Conservation (phyloP, 2,329 filamentous ascomycete genomes). For the Ophiognomonia clavigignenti-juglandacearum region DNA sequence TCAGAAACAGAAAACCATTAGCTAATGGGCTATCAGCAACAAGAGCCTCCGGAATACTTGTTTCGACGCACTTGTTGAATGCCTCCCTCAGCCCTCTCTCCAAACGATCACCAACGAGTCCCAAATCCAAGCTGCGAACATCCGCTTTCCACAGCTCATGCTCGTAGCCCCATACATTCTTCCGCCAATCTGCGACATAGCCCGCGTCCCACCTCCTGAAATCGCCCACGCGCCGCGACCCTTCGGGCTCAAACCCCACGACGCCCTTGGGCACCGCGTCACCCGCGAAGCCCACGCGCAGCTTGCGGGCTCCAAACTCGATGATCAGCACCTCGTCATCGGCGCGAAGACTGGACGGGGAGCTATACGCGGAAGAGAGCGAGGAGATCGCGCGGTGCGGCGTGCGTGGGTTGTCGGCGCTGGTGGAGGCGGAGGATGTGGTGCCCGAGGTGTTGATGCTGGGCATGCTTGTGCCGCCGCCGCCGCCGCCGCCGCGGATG, state of each 20-base stretch:
- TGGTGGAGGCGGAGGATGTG: background rate
- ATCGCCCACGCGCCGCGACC: constrained; percentile 74
- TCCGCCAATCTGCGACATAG: constrained; percentile 44
- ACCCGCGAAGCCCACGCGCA: constrained; percentile 82
- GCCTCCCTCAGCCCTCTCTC: constrained; percentile 77
- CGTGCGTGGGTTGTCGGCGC: constrained; percentile 52
- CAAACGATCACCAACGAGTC: constrained; percentile 78
- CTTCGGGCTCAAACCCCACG: constrained; percentile 68
- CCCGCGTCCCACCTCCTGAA: constrained; percentile 65
- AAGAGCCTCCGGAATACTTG: constrained; percentile 21
- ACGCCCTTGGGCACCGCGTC: constrained; percentile 70
- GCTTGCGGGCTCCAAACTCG: constrained; percentile 73
- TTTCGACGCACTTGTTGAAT: constrained; percentile 65
- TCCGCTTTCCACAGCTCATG: constrained; percentile 78
- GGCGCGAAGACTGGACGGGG: constrained; percentile 56
- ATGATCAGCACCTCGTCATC: constrained; percentile 84
- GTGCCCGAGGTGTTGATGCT: constrained; percentile 10
- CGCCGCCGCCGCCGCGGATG: constrained; percentile 40
- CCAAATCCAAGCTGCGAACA: constrained; percentile 67
- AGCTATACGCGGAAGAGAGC: constrained; percentile 52
- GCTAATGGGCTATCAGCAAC: background rate
- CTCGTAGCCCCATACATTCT: constrained; percentile 55
- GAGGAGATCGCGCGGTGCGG: constrained; percentile 49
- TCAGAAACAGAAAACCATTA: constrained; percentile 10
- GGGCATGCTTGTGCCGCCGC: constrained; percentile 14